Evolutionary conservation across 2,329 filamentous ascomycete genomes (phyloP).

Genomic region (Coniochaeta sp.): DNA sequence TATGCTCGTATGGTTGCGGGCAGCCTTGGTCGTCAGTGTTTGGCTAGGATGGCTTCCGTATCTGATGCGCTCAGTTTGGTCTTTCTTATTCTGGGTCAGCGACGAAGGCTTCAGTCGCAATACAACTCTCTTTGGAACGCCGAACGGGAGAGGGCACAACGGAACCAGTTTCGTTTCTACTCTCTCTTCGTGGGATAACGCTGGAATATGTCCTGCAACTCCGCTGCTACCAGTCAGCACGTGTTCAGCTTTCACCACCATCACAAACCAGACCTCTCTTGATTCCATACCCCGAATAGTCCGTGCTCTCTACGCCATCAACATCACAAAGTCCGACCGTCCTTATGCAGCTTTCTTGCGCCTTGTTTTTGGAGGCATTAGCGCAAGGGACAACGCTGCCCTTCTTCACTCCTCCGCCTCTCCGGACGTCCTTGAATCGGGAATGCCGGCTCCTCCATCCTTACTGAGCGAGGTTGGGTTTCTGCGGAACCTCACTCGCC

Average conservation of each 20-base stretch:
- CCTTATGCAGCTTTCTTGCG: conserved; percentile 23
- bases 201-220: conserved; percentile 26
- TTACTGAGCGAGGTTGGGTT: conserved; percentile 51
- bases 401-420: conserved; percentile 11
- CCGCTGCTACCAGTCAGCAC: conserved; percentile 29
- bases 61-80: conserved; percentile 86
- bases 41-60: conserved; percentile 89
- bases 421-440: conserved; percentile 10
- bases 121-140: conserved; percentile 4
- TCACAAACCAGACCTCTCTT: conserved; percentile 26
- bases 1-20: conserved; percentile 70
- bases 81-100: conserved; percentile 88
- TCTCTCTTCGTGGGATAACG: neutral
- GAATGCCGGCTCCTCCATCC: conserved; percentile 24
- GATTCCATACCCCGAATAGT: conserved; percentile 19
- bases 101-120: conserved; percentile 56
- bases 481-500: conserved; percentile 57
- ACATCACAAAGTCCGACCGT: conserved; percentile 22
- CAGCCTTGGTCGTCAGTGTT: conserved; percentile 69
- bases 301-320: conserved; percentile 19
- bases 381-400: conserved; percentile 12
- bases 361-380: conserved; percentile 17
- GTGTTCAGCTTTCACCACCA: conserved; percentile 24
- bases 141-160: neutral
- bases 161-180: neutral